Percentiles rank a stretch among this genome's conserved stretches.
Evolutionary conservation across 1,284 basidiomycete genomes (phyloP).

Genomic region (Boletellus dicymbophilus): DNA sequence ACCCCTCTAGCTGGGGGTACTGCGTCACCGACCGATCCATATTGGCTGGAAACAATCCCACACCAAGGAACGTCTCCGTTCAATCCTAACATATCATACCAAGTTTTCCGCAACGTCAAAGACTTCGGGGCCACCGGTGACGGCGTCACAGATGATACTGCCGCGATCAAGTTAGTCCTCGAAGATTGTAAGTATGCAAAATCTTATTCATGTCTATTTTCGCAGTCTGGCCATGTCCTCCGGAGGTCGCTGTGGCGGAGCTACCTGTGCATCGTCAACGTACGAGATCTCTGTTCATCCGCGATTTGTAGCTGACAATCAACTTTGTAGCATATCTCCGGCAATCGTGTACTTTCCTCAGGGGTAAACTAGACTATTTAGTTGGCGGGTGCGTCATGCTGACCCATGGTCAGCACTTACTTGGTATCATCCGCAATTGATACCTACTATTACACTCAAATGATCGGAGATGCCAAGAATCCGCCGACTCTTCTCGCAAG

Average conservation of each 20-base stretch:
- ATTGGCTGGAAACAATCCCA: constrained; percentile 51
- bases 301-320: not conserved
- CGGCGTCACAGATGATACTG: constrained; percentile 29
- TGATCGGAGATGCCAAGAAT: constrained; percentile 49
- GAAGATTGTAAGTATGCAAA: not conserved
- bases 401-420: constrained; percentile 36
- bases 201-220: not conserved
- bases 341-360: constrained; percentile 29
- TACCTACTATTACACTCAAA: constrained; percentile 52
- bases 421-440: constrained; percentile 49
- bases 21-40: constrained; percentile 41
- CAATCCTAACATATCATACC: constrained; percentile 57
- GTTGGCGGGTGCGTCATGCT: not conserved
- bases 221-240: constrained; percentile 1
- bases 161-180: constrained; percentile 24
- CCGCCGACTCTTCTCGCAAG: constrained; percentile 50
- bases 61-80: constrained; percentile 69
- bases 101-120: constrained; percentile 53
- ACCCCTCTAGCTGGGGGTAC: constrained; percentile 15
- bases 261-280: constrained; percentile 25
- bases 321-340: constrained; percentile 21
- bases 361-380: constrained; percentile 9
- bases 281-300: constrained; percentile 5
- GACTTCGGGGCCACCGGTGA: constrained; percentile 33
- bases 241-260: constrained; percentile 15